phyloP scores from a whole-genome alignment of 805 yeast genomes.

The Candida wancherniae region DNA sequence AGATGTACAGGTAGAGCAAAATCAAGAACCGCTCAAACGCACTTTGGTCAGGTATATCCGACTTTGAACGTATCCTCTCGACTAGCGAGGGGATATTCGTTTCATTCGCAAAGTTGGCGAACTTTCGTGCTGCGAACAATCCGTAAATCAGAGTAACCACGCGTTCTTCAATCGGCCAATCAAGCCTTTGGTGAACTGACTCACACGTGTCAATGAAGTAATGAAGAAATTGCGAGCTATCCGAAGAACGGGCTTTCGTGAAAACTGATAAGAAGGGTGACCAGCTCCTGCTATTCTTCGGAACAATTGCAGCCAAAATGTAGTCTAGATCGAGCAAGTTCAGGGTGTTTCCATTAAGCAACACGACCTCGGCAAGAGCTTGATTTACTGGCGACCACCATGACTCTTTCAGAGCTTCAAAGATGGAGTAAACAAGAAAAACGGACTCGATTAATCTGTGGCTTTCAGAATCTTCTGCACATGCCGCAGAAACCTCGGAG shows the following conservation, averaged over 20 bases:
- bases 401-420: slow-evolving; percentile 7
- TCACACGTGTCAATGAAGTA: slow-evolving; percentile 27
- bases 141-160: slow-evolving; percentile 27
- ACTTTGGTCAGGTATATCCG: slow-evolving; percentile 23
- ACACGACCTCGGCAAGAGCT: slow-evolving; percentile 15
- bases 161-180: slow-evolving; percentile 34
- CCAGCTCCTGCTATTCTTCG: slow-evolving; percentile 21
- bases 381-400: slow-evolving; percentile 27
- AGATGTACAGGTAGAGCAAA: slow-evolving; percentile 30
- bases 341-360: slow-evolving; percentile 4
- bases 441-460: slow-evolving; percentile 17
- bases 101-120: slow-evolving; percentile 36
- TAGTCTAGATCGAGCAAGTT: slow-evolving; percentile 17
- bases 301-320: slow-evolving; percentile 15
- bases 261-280: slow-evolving; percentile 21
- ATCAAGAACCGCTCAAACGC: slow-evolving; percentile 36
- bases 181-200: slow-evolving; percentile 19
- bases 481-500: slow-evolving; percentile 8
- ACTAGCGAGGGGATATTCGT: slow-evolving; percentile 19
- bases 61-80: slow-evolving; percentile 20
- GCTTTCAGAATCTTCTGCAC: slow-evolving; percentile 1
- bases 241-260: slow-evolving; percentile 11
- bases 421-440: slow-evolving; percentile 17
- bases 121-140: slow-evolving; percentile 27
- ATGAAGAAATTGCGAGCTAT: slow-evolving; percentile 18